Conservation (phyloP, 108 stramenopile genomes). For the Nitzschia sp. region DNA sequence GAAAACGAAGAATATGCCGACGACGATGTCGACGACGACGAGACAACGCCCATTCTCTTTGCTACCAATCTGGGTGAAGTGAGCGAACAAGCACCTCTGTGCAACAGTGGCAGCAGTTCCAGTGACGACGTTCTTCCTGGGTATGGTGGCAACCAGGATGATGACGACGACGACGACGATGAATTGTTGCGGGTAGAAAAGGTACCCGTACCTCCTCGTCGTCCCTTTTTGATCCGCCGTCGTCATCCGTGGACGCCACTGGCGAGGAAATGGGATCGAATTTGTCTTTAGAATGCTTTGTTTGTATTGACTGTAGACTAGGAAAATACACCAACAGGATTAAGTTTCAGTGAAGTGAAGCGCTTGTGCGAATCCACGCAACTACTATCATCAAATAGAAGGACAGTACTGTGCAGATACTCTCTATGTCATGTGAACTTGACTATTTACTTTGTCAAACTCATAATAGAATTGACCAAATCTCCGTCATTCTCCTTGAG, state of each 20-base stretch:
- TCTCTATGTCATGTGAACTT: no score
- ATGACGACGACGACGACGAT: background rate
- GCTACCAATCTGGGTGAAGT: conserved; percentile 24
- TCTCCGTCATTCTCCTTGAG: conserved; percentile 96
- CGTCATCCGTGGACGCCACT: background rate
- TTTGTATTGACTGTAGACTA: no score
- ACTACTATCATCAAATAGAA: background rate
- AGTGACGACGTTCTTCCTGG: background rate
- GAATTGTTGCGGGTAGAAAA: background rate
- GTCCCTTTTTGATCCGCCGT: background rate
- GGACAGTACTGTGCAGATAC: no score
- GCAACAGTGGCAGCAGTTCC: background rate
- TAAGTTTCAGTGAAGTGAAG: no score
- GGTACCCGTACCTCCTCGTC: background rate
- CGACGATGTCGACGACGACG: background rate
- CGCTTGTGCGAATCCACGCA: no score
- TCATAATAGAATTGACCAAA: conserved; percentile 98
- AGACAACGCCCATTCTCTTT: conserved; percentile 15
- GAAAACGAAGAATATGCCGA: background rate
- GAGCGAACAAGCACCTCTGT: conserved; percentile 6
- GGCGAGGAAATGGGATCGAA: background rate
- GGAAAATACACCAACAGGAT: no score
- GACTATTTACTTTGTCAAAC: conserved; percentile 78
- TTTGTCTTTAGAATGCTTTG: background rate
- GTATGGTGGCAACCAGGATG: background rate